Evolutionary conservation across 495 filamentous ascomycete species (phyloP), one percentile per base, ranked within the genome.

Genomic region (Pseudotulostoma volvatum): DNA sequence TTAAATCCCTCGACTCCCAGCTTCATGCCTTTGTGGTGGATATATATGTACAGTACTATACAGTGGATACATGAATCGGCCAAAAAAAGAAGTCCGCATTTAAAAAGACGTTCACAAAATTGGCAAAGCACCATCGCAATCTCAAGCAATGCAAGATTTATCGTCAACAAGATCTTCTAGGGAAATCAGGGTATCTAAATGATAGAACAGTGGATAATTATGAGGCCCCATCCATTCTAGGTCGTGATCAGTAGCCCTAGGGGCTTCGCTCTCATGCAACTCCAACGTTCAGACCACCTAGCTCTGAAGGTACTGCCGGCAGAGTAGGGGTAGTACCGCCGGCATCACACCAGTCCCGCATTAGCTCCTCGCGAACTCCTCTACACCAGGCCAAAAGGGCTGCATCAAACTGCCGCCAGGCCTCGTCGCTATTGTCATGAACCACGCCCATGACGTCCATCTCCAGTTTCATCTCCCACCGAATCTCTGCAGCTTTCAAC

Each of bases 401-500:
- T 16, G 68, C 66, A 46, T 95, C 85, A 47, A 95, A 87, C 30
- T 77, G 70, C 41, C 63, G 63, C 84, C 84, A 93, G 8, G 80
- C 76, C 36, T 65, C 63, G 11, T 64, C 63, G 38, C 71, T 68
- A n/a, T 51, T 64, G 36, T 66, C 70, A 43, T 86, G 74, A 4
- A 93, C 86, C 9, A 96, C 77, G 8, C 76, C 83, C 64, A 86
- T 78, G 17, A 85, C 84, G 50, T 93, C 83, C 38, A 93, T 68
- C 48, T 83, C 76, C 38, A 95, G 66, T 42, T 82, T 73, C 14
- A 84, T 71, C 59, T 96, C 92, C 83, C 87, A 97, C 17, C 90
- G 73, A 36, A 96, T 68, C 59, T 96, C 84, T 4, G 86, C 84
- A 14, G 92, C 92, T 59, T 97, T 97, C 54, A 83, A 68, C 88